Base-by-base conservation (phyloP, 148 eudicot genomes). In the Bassia scoparia region DNA sequence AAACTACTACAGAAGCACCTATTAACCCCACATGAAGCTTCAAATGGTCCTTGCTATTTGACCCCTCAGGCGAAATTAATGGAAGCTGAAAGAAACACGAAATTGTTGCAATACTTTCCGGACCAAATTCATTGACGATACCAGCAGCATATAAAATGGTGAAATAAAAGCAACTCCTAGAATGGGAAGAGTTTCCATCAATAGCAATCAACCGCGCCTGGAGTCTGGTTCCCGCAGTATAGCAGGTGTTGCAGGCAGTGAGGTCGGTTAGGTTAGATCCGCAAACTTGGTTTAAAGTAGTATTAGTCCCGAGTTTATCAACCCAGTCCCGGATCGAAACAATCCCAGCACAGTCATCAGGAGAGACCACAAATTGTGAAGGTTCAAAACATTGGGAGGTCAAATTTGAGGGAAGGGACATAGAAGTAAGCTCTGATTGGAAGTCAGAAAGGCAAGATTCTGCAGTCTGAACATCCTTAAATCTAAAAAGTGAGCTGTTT, bases 121-220 rank as follows among this genome's bases (percentile, higher is more conserved):
- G 95, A 17, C 97, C 97, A 62, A 70, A 77, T 62, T 87, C 38
- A 78, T 89, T 89, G 29, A 79, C 90, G 48, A 87, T 54, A 14
- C 86, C 97, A 79, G 87, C 90, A 78, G 94, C 95, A 79, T 92
- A 92, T n/a, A 88, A 34, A 27, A 89, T 78, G 1, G 90, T 46
- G 46, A 85, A 89, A 56, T 92, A 81, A 76, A 86, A 92, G 67
- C 97, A 92, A 44, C 77, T 60, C 24, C 63, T 81, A 7, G 89
- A 66, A 62, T 84, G 97, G 26, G 92, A 81, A 35, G 37, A 68
- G 72, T 91, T 88, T 43, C 97, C 89, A 67, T 89, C 95, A 49
- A 86, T 75, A 0, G 61, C 65, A 53, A 80, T 77, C 79, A 89
- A 77, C 53, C 74, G 53, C 7, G 84, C 23, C 74, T 84, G 89